Evolutionary conservation across 2,329 filamentous ascomycete species (phyloP).

Genomic region (Cadophora sp.): DNA sequence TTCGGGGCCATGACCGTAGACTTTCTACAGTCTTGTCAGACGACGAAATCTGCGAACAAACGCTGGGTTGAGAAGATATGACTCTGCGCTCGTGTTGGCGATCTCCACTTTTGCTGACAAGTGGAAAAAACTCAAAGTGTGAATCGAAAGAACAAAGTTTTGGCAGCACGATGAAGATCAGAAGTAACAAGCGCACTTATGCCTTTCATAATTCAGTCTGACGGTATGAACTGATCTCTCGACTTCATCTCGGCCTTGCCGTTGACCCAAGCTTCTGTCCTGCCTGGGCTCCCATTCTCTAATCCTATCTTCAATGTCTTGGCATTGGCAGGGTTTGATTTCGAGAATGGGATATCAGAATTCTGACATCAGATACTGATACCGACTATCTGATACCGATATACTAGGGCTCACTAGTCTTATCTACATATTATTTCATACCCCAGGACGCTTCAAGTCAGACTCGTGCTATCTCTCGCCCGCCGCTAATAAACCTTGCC

Average conservation of each 20-base stretch:
- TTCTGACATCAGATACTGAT: neutral
- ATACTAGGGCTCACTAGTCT: neutral
- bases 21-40: neutral
- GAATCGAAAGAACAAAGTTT: neutral
- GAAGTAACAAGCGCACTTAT: constrained; percentile 4
- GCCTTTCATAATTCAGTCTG: neutral
- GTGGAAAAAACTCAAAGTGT: neutral
- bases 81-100: constrained; percentile 3
- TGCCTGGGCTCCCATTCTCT: neutral
- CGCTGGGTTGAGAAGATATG: neutral
- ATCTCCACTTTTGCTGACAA: constrained; percentile 18
- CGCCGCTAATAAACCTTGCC: constrained; percentile 10
- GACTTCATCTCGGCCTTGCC: neutral
- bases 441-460: too few species aligned
- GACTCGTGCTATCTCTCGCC: too few species aligned
- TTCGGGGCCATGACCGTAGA: constrained; percentile 24
- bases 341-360: constrained; percentile 13
- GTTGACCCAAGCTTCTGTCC: neutral
- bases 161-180: neutral
- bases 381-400: constrained; percentile 10
- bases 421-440: constrained; percentile 1
- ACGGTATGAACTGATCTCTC: constrained; percentile 6
- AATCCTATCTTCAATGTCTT: constrained; percentile 4
- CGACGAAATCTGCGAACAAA: neutral
- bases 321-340: neutral